phyloP scores from a whole-genome alignment of 1,139 yeast species.

The Sugiyamaella pinicola region DNA sequence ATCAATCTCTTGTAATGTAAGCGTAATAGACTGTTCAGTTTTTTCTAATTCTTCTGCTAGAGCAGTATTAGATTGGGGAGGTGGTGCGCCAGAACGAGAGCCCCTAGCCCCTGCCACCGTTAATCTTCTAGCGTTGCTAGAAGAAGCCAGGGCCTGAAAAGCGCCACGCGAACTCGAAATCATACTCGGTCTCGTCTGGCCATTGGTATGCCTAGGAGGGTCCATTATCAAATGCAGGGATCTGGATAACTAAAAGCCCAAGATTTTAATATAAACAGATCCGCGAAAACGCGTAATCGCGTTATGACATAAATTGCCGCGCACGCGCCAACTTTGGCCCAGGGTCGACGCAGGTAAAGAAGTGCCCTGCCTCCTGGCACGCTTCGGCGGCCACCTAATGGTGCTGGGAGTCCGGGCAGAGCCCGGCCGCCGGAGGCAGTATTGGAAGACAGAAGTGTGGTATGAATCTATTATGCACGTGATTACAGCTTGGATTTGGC shows the following conservation, averaged over 20 bases:
- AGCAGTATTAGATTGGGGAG: constrained; percentile 22
- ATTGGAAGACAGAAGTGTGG: not conserved
- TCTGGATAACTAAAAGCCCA: not conserved
- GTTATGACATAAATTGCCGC: not conserved
- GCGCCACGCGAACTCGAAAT: not conserved
- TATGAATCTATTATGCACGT: constrained; percentile 6
- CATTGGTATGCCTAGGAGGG: not conserved
- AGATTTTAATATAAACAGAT: not conserved
- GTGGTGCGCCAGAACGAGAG: constrained; percentile 3
- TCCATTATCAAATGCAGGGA: not conserved
- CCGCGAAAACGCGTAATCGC: not conserved
- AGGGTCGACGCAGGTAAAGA: no score
- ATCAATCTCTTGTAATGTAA: constrained; percentile 78
- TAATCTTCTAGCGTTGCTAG: constrained; percentile 6
- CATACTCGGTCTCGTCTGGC: not conserved
- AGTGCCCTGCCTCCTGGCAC: no score
- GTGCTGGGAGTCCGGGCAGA: not conserved
- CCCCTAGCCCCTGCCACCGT: constrained; percentile 9
- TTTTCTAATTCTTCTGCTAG: constrained; percentile 60
- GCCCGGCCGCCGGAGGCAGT: constrained; percentile 9
- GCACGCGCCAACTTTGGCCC: not conserved
- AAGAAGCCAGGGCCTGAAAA: not conserved
- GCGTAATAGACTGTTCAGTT: constrained; percentile 79
- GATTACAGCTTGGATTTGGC: constrained; percentile 42
- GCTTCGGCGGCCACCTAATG: no score